phyloP scores from a whole-genome alignment of 441 rosid species.

The Mallotus japonicus region DNA sequence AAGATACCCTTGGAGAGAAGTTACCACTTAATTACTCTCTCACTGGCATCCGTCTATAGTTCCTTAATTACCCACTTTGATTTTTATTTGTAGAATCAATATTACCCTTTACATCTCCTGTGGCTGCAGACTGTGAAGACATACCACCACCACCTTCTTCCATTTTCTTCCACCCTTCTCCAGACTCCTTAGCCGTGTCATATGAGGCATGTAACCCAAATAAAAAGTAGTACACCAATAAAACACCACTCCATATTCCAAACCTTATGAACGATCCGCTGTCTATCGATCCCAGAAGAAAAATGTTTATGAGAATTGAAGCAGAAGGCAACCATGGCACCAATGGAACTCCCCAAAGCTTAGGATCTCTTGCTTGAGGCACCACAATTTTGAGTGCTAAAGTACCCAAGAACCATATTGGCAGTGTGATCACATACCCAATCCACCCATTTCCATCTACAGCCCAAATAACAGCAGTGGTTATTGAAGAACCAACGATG shows the following conservation, averaged over 20 bases:
- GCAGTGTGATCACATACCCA: conserved; percentile 51
- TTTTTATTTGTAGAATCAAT: not conserved
- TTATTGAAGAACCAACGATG: conserved; percentile 52
- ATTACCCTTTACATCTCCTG: not conserved
- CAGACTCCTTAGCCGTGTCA: conserved; percentile 46
- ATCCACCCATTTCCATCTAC: conserved; percentile 45
- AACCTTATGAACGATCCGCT: conserved; percentile 49
- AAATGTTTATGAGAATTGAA: conserved; percentile 64
- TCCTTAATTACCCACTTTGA: too few species aligned
- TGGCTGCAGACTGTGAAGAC: not conserved
- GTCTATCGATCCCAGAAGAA: conserved; percentile 72
- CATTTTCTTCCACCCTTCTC: conserved; percentile 6
- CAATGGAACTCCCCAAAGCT: conserved; percentile 74
- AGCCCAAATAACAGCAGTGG: conserved; percentile 58
- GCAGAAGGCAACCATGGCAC: conserved; percentile 84
- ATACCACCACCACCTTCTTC: not conserved
- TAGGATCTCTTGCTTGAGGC: conserved; percentile 64
- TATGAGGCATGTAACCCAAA: conserved; percentile 80
- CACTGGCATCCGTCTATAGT: too few species aligned
- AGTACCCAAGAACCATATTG: conserved; percentile 61
- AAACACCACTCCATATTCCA: conserved; percentile 49
- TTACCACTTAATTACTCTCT: too few species aligned
- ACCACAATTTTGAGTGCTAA: conserved; percentile 41
- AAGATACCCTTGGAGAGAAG: too few species aligned
- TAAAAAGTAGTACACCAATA: conserved; percentile 62